Percentiles rank a stretch among this genome's conserved stretches.
Evolutionary conservation across 768 basidiomycete species (phyloP).

Genomic region (Clitopilus hobsonii): DNA sequence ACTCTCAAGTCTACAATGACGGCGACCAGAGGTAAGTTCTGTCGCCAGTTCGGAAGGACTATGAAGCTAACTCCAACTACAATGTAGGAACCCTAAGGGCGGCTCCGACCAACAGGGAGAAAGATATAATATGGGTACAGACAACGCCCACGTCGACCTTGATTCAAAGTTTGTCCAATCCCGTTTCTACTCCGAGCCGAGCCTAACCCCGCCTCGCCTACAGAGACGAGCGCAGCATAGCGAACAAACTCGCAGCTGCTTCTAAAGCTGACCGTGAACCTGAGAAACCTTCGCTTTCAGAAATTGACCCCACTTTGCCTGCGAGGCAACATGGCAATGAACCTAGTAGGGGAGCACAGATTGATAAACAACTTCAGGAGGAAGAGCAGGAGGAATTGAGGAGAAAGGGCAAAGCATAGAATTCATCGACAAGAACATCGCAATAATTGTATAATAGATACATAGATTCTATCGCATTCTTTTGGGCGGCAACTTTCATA

Average conservation of each 20-base stretch:
- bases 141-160: conserved; percentile 31
- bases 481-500: too few relatives aligned
- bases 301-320: conserved; percentile 42
- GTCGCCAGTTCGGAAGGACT: neutral
- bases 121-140: conserved; percentile 26
- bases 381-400: conserved; percentile 46
- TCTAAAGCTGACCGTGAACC: conserved; percentile 17
- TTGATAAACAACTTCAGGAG: conserved; percentile 48
- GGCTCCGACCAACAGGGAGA: conserved; percentile 11
- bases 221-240: conserved; percentile 41
- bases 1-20: conserved; percentile 40
- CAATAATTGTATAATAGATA: neutral
- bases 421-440: neutral
- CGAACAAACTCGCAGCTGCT: conserved; percentile 30
- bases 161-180: conserved; percentile 31
- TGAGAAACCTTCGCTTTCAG: conserved; percentile 27
- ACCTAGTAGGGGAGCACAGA: conserved; percentile 51
- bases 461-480: too few relatives aligned
- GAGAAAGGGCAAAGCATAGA: conserved; percentile 30
- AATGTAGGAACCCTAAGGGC: neutral
- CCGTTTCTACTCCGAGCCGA: neutral
- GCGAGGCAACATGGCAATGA: conserved; percentile 52
- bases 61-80: neutral
- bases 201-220: neutral
- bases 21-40: conserved; percentile 41